Evolutionary conservation across 176 grass and related monocot genomes (phyloP), one percentile per base, ranked within the genome.

Genomic region (Sorghum bicolor): DNA sequence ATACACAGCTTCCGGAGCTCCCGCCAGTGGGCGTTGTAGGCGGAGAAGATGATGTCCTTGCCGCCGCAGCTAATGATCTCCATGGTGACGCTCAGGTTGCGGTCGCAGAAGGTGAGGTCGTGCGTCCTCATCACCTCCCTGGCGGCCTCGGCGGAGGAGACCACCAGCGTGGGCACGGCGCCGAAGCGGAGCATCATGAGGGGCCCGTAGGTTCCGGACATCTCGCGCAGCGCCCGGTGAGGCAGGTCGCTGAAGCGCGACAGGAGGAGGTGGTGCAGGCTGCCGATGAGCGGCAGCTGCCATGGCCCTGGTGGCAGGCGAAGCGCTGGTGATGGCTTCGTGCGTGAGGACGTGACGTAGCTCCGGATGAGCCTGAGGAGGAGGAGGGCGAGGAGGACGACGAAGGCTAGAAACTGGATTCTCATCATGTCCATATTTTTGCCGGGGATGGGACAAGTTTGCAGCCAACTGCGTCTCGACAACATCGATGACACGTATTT

Each of bases 171-270:
- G 7, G 37, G 74, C 11, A 87, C 84, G 28, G 85, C 40, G 25
- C 89, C 84, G 17, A 91, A 61, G 0, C 71, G 81, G 74, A 91
- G 80, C 48, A 91, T 31, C 80, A 87, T 86, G 44, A 91, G 62
- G 0, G 84, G 67, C 6, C 89, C 89, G 38, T 84, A 44, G 0
- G 68, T 61, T 0, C 0, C 16, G 16, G 85, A 76, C n/a, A 87
- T 64, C 61, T 91, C 64, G 17, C 67, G 31, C 58, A 87, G 33
- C 20, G 89, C 77, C 5, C 12, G 80, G 75, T 84, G 89, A 3
- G 89, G 89, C 28, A 80, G 61, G 30, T 44, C 58, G 28, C 89
- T 28, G 76, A 22, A 80, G 3, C 67, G 76, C 0, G 76, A 86
- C 15, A 86, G n/a, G 5, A 83, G 8, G 66, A 87, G 79, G 79